These are phyloP conservation scores for Tarenaya hassleriana DNA, from an alignment of 345 rosid species.

Conservation along the genomic window DNA sequence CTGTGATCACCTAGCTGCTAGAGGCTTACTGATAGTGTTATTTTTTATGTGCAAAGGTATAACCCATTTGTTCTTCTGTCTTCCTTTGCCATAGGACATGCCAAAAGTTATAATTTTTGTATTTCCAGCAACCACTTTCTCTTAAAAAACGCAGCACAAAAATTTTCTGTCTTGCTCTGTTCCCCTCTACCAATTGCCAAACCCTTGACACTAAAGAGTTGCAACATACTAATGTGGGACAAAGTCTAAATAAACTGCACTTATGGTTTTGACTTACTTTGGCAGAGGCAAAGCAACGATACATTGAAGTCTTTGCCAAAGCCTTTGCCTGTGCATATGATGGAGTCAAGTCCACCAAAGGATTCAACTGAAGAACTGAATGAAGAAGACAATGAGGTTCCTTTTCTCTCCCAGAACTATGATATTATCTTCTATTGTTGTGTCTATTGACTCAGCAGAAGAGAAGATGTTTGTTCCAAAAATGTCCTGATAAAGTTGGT, in stretches of 20 bases:
- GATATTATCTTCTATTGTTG: neutral
- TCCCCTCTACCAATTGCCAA: neutral
- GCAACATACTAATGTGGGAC: conserved; percentile 8
- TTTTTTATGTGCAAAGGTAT: neutral
- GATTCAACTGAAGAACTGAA: conserved; percentile 35
- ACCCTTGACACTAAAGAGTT: conserved; percentile 3
- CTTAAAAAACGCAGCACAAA: too few species aligned
- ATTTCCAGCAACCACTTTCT: neutral
- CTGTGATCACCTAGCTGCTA: too few species aligned
- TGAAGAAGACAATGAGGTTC: conserved; percentile 49
- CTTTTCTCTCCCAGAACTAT: conserved; percentile 18
- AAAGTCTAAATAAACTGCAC: conserved; percentile 23
- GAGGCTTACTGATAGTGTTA: neutral
- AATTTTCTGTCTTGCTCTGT: neutral
- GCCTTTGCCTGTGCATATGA: conserved; percentile 51
- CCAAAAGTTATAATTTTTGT: too few species aligned
- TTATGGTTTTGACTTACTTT: conserved; percentile 16
- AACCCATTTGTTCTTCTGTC: neutral
- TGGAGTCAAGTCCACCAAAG: conserved; percentile 31
- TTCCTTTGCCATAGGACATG: neutral
- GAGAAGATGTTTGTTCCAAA: neutral
- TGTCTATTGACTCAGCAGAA: neutral
- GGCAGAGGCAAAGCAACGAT: conserved; percentile 52
- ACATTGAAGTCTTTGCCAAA: conserved; percentile 57
- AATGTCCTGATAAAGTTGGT: neutral